Evolutionary conservation across 2,329 filamentous ascomycete species (phyloP), one percentile per base, ranked within the genome.

Genomic region (Ophiostoma sp.): DNA sequence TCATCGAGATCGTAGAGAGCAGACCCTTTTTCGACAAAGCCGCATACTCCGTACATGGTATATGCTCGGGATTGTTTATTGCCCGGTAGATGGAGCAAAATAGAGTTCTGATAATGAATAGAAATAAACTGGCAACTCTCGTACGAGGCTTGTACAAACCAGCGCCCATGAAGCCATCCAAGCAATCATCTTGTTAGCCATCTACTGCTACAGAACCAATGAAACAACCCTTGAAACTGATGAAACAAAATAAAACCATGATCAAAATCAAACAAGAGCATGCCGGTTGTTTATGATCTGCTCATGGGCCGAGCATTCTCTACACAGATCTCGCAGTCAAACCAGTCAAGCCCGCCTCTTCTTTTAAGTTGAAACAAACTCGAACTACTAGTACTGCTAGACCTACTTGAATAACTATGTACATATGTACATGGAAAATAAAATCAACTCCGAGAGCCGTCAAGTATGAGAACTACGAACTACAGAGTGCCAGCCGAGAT

Each of bases 381-480:
- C 52, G 27, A n/a, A n/a, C n/a, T n/a, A n/a, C n/a, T n/a, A n/a
- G n/a, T n/a, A n/a, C 39, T 41, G 10, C 36, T 39, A 41, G 39
- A 41, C 27, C 27, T 31, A 31, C 27, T 31, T 31, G 27, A 41
- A 13, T 41, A 41, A 2, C 39, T 41, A 1, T 39, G 36, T 39
- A 39, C 8, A 6, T 8, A 10, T 10, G 11, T 10, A 39, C 3
- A 41, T 41, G 1, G 39, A 41, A 41, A 41, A 15, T 4, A 13
- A 41, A 13, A 41, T 3, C 17, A 48, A 48, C 44, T 48, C 17
- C 17, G 44, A 57, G n/a, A 57, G n/a, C 52, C 52, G n/a, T 11
- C 52, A 41, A 57, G 52, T 57, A 57, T 57, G 52, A 57, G 52
- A 57, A 57, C 52, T 57, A 57, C 48, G 3, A 54, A 54, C 48